Percentiles rank a stretch among this genome's conserved stretches.
Evolutionary conservation across 2,329 filamentous ascomycete genomes (phyloP).

Genomic region (Pseudocercospora musae): DNA sequence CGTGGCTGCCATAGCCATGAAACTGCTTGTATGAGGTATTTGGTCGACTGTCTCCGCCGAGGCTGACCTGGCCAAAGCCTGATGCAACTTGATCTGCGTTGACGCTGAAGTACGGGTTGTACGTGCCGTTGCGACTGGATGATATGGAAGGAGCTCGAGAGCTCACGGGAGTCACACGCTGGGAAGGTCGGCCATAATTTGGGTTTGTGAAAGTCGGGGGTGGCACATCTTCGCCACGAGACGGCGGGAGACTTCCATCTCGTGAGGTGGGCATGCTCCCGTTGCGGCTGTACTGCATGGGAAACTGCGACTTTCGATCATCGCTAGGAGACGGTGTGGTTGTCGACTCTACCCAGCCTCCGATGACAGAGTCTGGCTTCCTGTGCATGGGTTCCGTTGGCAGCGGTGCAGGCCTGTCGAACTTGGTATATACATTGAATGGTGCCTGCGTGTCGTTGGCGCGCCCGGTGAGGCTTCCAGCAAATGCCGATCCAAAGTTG

Average conservation of each 20-base stretch:
- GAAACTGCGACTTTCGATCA: slow-evolving; percentile 40
- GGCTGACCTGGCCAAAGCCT: slow-evolving; percentile 31
- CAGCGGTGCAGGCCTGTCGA: slow-evolving; percentile 27
- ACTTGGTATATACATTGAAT: slow-evolving; percentile 36
- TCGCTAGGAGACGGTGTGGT: slow-evolving; percentile 42
- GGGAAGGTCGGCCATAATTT: slow-evolving; percentile 20
- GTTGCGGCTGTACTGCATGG: slow-evolving; percentile 45
- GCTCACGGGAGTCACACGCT: slow-evolving; percentile 22
- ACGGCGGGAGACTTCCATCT: slow-evolving; percentile 56
- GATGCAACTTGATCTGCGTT: slow-evolving; percentile 39
- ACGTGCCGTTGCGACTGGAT: slow-evolving; percentile 44
- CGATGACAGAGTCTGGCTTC: slow-evolving; percentile 29
- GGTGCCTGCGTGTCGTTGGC: slow-evolving; percentile 27
- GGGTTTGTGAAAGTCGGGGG: slow-evolving; percentile 29
- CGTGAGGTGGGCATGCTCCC: slow-evolving; percentile 49
- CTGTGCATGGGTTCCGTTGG: slow-evolving; percentile 17
- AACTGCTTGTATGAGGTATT: slow-evolving; percentile 16
- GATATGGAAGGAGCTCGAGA: slow-evolving; percentile 46
- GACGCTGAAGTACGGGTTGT: slow-evolving; percentile 39
- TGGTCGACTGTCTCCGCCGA: slow-evolving; percentile 20
- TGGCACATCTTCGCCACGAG: slow-evolving; percentile 49
- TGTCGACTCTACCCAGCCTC: slow-evolving; percentile 21
- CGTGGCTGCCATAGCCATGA: slow-evolving; percentile 11
- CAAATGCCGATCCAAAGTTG: slow-evolving; percentile 23
- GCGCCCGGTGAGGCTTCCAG: slow-evolving; percentile 19